Evolutionary conservation across 257 asterid genomes (phyloP).

Genomic region (Euphrasia confusa): DNA sequence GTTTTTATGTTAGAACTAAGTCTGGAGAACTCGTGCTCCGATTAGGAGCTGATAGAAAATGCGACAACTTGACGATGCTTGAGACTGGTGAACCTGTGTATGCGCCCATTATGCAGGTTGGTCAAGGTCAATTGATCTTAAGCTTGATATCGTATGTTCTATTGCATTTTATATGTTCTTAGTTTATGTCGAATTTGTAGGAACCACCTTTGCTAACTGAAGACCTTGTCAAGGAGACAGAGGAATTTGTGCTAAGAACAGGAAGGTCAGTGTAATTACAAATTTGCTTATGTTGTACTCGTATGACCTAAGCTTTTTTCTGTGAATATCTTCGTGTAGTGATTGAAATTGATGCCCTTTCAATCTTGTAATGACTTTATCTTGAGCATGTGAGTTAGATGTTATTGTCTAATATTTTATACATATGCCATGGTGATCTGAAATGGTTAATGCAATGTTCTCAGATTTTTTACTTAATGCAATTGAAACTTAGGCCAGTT

Average conservation of each 20-base stretch:
- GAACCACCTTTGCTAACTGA: conserved; percentile 92
- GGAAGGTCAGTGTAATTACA: conserved; percentile 69
- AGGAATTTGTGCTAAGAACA: conserved; percentile 93
- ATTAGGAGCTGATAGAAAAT: conserved; percentile 75
- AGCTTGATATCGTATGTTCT: conserved; percentile 16
- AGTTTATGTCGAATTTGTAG: conserved; percentile 38
- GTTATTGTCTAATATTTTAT: background rate
- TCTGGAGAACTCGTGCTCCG: conserved; percentile 80
- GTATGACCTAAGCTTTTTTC: conserved; percentile 8
- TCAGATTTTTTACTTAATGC: background rate
- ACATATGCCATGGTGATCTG: conserved; percentile 14
- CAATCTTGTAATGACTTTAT: conserved; percentile 6
- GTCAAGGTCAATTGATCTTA: conserved; percentile 30
- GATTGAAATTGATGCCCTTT: conserved; percentile 4
- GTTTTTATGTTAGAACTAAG: conserved; percentile 62
- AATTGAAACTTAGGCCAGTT: conserved; percentile 12
- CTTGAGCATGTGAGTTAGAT: background rate
- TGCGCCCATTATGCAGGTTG: conserved; percentile 90
- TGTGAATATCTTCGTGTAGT: conserved; percentile 12
- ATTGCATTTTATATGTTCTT: conserved; percentile 24
- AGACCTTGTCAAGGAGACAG: conserved; percentile 94
- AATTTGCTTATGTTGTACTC: background rate
- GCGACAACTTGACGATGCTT: conserved; percentile 68
- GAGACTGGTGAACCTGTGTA: conserved; percentile 93
- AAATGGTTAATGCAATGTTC: conserved; percentile 14